Percentiles rank a stretch among this genome's conserved stretches.
phyloP scores from a whole-genome alignment of 1,139 yeast genomes.

The Sugiyamaella japonica region DNA sequence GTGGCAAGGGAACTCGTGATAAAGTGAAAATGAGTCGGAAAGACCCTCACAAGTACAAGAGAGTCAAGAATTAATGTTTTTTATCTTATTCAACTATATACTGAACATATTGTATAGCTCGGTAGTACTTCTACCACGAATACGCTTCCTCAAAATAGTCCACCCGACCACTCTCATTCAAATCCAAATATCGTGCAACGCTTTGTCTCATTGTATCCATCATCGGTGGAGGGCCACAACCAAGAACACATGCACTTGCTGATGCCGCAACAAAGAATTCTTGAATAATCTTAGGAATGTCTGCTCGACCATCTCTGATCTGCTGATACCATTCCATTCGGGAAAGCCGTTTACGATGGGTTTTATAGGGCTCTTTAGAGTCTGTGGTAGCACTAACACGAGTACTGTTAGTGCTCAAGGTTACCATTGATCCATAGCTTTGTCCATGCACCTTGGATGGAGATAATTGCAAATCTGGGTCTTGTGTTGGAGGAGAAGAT shows the following conservation, averaged over 20 bases:
- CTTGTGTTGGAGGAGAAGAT: background rate
- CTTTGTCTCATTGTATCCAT: constrained; percentile 39
- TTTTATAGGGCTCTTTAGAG: background rate
- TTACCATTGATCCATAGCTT: constrained; percentile 16
- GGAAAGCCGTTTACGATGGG: constrained; percentile 8
- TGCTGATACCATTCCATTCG: constrained; percentile 22
- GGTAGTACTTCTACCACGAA: constrained; percentile 34
- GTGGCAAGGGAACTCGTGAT: constrained; percentile 48
- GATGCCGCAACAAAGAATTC: constrained; percentile 31
- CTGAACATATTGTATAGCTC: background rate
- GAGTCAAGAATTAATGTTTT: constrained; percentile 19
- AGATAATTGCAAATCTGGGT: background rate
- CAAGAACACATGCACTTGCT: constrained; percentile 41
- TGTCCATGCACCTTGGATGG: background rate
- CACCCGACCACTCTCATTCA: constrained; percentile 37
- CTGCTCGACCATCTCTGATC: constrained; percentile 33
- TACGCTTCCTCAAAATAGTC: constrained; percentile 45
- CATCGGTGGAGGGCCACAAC: constrained; percentile 44
- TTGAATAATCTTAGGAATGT: constrained; percentile 28
- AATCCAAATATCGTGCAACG: constrained; percentile 34
- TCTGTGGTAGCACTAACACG: constrained; percentile 5
- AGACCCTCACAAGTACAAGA: constrained; percentile 45
- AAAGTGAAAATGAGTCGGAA: constrained; percentile 42
- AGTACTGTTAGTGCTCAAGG: constrained; percentile 11
- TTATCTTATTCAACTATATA: background rate